phyloP scores from a whole-genome alignment of 2,329 filamentous ascomycete genomes.

The Monilinia aucupariae region DNA sequence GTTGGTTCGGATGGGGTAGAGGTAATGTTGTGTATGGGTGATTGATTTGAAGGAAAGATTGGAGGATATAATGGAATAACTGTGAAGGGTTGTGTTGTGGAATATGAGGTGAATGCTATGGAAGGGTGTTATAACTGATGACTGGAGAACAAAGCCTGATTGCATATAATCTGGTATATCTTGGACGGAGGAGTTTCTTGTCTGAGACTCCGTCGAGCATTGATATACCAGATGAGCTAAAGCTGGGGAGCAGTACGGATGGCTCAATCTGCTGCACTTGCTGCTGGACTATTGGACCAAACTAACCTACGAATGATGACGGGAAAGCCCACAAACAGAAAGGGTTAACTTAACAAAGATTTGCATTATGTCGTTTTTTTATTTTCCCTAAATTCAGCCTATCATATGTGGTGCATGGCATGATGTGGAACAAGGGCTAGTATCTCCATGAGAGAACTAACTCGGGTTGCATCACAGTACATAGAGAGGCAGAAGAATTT shows the following conservation, averaged over 20 bases:
- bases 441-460: not conserved
- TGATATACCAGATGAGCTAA: not conserved
- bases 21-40: not conserved
- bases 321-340: not conserved
- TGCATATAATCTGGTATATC: not conserved
- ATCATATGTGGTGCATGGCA: slow-evolving; percentile 1
- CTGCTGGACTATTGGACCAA: not conserved
- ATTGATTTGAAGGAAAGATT: not conserved
- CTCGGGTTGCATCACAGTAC: slow-evolving; percentile 5
- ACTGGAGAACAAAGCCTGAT: not conserved
- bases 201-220: not conserved
- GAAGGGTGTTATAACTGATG: not conserved
- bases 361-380: not conserved
- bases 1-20: not conserved
- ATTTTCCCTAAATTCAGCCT: not conserved
- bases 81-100: not conserved
- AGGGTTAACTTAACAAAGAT: slow-evolving; percentile 1
- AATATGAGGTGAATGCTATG: not conserved
- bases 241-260: not conserved
- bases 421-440: not conserved
- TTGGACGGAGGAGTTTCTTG: not conserved
- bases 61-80: not conserved
- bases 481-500: slow-evolving; percentile 4
- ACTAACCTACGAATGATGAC: not conserved
- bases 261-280: not conserved